Evolutionary conservation across 2,329 filamentous ascomycete species (phyloP).

Genomic region (Tolypocladium album): DNA sequence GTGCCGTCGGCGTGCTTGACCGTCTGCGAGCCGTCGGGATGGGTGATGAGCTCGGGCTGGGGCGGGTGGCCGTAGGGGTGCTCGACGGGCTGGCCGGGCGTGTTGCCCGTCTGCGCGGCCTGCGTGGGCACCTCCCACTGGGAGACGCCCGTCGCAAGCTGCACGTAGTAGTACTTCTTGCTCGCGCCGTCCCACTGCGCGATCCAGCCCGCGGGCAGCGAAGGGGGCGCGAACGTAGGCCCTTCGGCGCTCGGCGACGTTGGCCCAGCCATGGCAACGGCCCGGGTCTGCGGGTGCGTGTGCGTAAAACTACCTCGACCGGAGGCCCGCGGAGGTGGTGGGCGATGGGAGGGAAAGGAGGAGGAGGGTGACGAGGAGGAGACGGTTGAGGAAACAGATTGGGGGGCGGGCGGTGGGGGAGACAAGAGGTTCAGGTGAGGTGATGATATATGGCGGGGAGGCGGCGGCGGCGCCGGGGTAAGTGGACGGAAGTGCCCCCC

Average conservation of each 20-base stretch:
- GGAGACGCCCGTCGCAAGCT: constrained; percentile 59
- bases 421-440: not conserved
- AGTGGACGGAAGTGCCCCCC: not conserved
- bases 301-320: not conserved
- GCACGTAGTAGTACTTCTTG: constrained; percentile 61
- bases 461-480: not conserved
- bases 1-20: constrained; percentile 49
- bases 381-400: not conserved
- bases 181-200: constrained; percentile 56
- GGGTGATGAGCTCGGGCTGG: constrained; percentile 45
- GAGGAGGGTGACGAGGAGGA: not conserved
- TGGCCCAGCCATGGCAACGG: constrained; percentile 40
- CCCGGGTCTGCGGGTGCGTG: constrained; percentile 3
- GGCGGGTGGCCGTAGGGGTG: constrained; percentile 50
- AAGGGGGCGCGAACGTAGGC: constrained; percentile 48
- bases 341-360: not conserved
- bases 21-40: constrained; percentile 52
- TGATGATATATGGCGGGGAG: not conserved
- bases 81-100: constrained; percentile 42
- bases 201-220: constrained; percentile 56
- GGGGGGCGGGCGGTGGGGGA: not conserved
- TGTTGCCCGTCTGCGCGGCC: constrained; percentile 50
- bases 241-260: constrained; percentile 48
- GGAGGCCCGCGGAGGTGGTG: not conserved
- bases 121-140: constrained; percentile 65